Conservation (phyloP, 2,329 filamentous ascomycete species). For the Penicillium sp. region DNA sequence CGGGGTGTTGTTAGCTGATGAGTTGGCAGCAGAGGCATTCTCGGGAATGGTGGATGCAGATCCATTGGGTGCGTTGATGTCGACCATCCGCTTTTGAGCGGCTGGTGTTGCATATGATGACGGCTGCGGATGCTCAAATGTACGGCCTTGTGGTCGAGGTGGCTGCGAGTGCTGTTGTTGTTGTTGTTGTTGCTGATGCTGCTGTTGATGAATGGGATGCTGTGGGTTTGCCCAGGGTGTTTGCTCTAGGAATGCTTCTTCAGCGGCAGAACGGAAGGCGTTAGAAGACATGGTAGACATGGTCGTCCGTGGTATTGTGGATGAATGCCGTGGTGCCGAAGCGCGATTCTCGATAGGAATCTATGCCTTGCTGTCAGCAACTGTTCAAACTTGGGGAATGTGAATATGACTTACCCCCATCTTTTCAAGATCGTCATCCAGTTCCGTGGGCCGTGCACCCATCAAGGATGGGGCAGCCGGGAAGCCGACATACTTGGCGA, state of each 20-base stretch:
- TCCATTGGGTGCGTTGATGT: conserved; percentile 37
- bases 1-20: conserved; percentile 39
- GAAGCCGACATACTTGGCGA: conserved; percentile 93
- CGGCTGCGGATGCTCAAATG: conserved; percentile 30
- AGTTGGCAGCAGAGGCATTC: conserved; percentile 34
- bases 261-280: conserved; percentile 48
- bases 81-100: conserved; percentile 38
- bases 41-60: conserved; percentile 43
- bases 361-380: conserved; percentile 15
- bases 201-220: conserved; percentile 57
- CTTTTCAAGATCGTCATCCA: conserved; percentile 77
- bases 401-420: conserved; percentile 63
- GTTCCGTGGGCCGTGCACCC: conserved; percentile 60
- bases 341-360: conserved; percentile 25
- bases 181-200: conserved; percentile 44
- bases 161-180: conserved; percentile 38
- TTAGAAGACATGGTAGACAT: conserved; percentile 31
- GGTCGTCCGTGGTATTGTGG: conserved; percentile 21
- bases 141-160: conserved; percentile 25
- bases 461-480: conserved; percentile 82
- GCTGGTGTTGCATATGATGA: conserved; percentile 37
- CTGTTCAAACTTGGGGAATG: not conserved
- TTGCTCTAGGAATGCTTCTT: conserved; percentile 79
- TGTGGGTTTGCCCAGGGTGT: conserved; percentile 90
- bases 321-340: conserved; percentile 21